Base-by-base conservation (phyloP, 495 filamentous ascomycete genomes). In the Cryomyces minteri region DNA sequence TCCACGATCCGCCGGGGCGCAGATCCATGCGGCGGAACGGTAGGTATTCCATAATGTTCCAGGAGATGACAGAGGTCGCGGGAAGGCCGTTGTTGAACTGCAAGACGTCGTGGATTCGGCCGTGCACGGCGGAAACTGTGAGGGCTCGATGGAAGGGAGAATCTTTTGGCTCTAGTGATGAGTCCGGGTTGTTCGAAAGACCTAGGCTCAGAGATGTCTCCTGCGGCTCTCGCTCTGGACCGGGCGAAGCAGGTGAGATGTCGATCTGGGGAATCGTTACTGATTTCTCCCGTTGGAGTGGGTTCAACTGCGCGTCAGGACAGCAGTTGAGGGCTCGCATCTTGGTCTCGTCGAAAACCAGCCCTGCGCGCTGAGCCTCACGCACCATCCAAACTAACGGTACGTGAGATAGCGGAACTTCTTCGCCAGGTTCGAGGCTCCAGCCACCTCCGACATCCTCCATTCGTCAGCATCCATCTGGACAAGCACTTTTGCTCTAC, bases 21-120 rank as follows among this genome's bases (percentile, higher is more conserved):
- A 90, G 56, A 54, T 88, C 84, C 81, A 92, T 85, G 6, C 85
- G 72, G 1, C 82, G 73, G 63, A 90, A 88, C 0, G 85, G 84
- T 10, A 92, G 63, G 54, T 79, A 87, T 54, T 92, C 82, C 82
- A 90, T 88, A 31, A 86, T 60, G 25, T 76, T 78, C 86, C 86
- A 90, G 0, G 71, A 71, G 1, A 85, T 45, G 1, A 87, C 80
- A 0, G 77, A 76, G 1, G 60, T 37, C 18, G 56, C 47, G 1
- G 69, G 54, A 1, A 85, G 61, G 0, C 84, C 83, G 18, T 78
- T 76, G 7, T 69, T 64, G 54, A 77, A 86, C 39, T 69, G 58
- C 5, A 90, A 66, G 25, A 80, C 84, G 56, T 90, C 86, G 52
- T 92, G 86, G 25, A 88, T 68, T 31, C 66, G 64, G 0, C 82